These are phyloP conservation scores for Boletus reticuloceps DNA, from an alignment of 768 basidiomycete genomes.

Conservation along the genomic window DNA sequence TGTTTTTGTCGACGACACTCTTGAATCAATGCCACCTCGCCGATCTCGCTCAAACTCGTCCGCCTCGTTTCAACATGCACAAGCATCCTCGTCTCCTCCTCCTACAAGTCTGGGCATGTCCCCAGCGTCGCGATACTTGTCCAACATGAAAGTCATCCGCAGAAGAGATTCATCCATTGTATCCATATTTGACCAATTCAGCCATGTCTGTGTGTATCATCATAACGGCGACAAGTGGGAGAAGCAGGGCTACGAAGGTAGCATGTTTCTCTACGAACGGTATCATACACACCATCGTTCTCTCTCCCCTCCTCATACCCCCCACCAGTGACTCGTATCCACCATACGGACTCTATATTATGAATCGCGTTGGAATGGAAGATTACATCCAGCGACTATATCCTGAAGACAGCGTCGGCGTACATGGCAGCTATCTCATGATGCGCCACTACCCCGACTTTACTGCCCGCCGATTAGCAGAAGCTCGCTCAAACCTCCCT, in stretches of 20 bases:
- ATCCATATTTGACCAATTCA: constrained; percentile 84
- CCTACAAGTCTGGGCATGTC: constrained; percentile 48
- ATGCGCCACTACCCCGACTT: constrained; percentile 72
- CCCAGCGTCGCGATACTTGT: constrained; percentile 61
- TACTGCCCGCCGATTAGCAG: constrained; percentile 47
- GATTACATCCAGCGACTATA: constrained; percentile 74
- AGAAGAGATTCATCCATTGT: constrained; percentile 77
- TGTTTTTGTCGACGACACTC: neutral
- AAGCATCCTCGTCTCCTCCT: neutral
- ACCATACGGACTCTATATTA: constrained; percentile 80
- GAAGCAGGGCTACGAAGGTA: constrained; percentile 83
- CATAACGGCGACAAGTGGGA: constrained; percentile 75
- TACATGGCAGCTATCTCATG: constrained; percentile 65
- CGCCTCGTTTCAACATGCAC: constrained; percentile 16
- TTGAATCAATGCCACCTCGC: constrained; percentile 16
- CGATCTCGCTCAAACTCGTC: constrained; percentile 32
- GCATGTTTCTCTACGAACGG: constrained; percentile 88
- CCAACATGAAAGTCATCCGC: constrained; percentile 78
- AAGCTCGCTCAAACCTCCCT: constrained; percentile 28
- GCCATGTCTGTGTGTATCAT: constrained; percentile 81
- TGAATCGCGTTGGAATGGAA: constrained; percentile 77
- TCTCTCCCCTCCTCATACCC: constrained; percentile 4
- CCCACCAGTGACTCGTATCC: constrained; percentile 64
- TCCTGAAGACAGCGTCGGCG: constrained; percentile 71
- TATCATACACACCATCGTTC: constrained; percentile 19